Conservation (phyloP, 2,329 filamentous ascomycete species). For the Colletotrichum scovillei region DNA sequence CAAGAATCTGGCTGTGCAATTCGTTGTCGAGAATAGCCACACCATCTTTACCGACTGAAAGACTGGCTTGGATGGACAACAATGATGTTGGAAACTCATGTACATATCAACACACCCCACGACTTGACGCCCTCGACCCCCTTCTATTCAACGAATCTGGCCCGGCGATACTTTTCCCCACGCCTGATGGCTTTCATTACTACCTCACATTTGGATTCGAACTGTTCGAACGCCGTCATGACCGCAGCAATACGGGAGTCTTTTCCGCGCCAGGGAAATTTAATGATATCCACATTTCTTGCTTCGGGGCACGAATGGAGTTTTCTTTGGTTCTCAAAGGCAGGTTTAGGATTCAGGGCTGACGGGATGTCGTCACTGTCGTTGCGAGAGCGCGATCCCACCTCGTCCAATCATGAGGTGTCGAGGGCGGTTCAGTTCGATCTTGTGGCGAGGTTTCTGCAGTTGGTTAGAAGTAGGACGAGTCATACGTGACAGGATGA, state of each 20-base stretch:
- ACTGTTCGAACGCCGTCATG: constrained; percentile 6
- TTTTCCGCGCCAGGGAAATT: constrained; percentile 21
- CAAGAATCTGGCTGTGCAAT: constrained; percentile 93
- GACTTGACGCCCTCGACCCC: constrained; percentile 23
- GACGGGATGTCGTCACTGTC: constrained; percentile 10
- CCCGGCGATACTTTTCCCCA: not conserved
- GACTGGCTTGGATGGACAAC: constrained; percentile 7
- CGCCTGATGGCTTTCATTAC: constrained; percentile 7
- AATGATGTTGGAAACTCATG: constrained; percentile 23
- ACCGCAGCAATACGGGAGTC: constrained; percentile 12
- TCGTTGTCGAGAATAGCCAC: constrained; percentile 90
- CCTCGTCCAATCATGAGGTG: constrained; percentile 16
- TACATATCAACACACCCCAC: constrained; percentile 33
- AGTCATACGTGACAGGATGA: constrained; percentile 1
- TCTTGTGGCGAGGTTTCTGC: constrained; percentile 22
- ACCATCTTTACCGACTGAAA: constrained; percentile 74
- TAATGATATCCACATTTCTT: constrained; percentile 37
- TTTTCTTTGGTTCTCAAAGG: constrained; percentile 32
- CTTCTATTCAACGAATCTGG: constrained; percentile 19
- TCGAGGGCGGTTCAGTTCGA: constrained; percentile 8
- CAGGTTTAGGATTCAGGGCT: constrained; percentile 23
- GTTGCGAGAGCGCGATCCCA: constrained; percentile 21
- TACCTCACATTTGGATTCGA: constrained; percentile 18
- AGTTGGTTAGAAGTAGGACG: not conserved
- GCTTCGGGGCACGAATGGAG: constrained; percentile 26